Base-by-base conservation (phyloP, 2,329 filamentous ascomycete species). In the Trichophyton benhamiae region DNA sequence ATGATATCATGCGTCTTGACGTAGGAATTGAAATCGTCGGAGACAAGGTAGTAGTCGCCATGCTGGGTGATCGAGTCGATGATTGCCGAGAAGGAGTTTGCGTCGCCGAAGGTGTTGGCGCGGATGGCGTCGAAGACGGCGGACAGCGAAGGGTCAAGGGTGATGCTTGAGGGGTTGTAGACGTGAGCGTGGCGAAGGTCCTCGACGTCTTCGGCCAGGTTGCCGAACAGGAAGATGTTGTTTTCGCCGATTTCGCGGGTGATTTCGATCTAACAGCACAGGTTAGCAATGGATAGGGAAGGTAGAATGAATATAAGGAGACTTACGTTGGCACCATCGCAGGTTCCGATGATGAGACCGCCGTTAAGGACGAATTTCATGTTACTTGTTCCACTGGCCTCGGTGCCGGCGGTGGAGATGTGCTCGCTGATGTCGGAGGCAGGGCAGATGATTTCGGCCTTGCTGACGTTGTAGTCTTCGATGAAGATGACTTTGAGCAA, bases 351-450 rank as follows among this genome's bases (percentile, higher is more conserved):
- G 70, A 99, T 95, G 64, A 99, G 80, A 65, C 94, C 94, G 66
- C 94, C 94, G 70, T 97, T 99, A 70, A 99, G 82, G 13, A 96
- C 94, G 74, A 99, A 99, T 77, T 99, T 99, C 94, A 99, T 99
- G 83, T 99, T 99, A 71, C 89, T 95, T 11, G 91, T 96, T 65
- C 92, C 92, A 65, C 80, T 84, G 27, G 83, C 85, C 68, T 99
- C 94, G 0, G 94, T 99, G 58, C 94, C 94, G 42, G 94, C 94
- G 25, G 94, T 99, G 1, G 94, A 97, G 71, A 99, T 99, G 74
- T 99, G 94, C 79, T 99, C 94, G 76, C 91, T 96, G 70, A 99
- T 87, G 69, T 99, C 94, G 20, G 90, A 96, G 11, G 94, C 94
- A 11, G 94, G 94, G 66, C 84, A 84, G 70, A 99, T 96, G 70